Percentiles rank a stretch among this genome's conserved stretches.
Evolutionary conservation across 2,329 filamentous ascomycete species (phyloP).

Genomic region (Penicillium polonicum): DNA sequence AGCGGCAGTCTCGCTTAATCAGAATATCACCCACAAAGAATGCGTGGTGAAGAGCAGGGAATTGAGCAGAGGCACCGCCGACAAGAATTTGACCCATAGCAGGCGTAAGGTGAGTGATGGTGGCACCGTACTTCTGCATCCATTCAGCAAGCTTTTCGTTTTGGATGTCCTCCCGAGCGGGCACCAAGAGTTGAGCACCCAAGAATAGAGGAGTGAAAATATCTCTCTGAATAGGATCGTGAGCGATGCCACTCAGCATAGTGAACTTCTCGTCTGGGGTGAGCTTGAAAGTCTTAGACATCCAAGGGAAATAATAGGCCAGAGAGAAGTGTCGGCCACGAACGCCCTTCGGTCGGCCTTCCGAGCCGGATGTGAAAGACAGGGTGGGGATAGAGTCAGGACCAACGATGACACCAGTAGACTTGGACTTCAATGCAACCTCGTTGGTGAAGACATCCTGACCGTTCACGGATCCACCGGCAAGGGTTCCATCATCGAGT

Average conservation of each 20-base stretch:
- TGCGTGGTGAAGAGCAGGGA: constrained; percentile 71
- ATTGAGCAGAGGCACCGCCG: constrained; percentile 75
- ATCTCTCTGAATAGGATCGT: constrained; percentile 61
- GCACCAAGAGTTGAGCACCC: constrained; percentile 75
- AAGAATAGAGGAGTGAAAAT: constrained; percentile 91
- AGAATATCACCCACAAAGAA: constrained; percentile 93
- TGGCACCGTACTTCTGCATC: constrained; percentile 73
- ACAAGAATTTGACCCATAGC: constrained; percentile 95
- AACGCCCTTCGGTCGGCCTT: constrained; percentile 84
- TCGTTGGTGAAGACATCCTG: constrained; percentile 65
- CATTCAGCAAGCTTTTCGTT: constrained; percentile 86
- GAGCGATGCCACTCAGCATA: constrained; percentile 78
- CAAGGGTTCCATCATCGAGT: constrained; percentile 66
- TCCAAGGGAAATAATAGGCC: constrained; percentile 88
- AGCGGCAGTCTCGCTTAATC: constrained; percentile 76
- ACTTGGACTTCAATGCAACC: constrained; percentile 52
- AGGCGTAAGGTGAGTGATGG: constrained; percentile 84
- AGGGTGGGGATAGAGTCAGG: constrained; percentile 81
- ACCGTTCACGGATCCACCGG: constrained; percentile 66
- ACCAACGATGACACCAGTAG: constrained; percentile 74
- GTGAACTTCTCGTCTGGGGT: constrained; percentile 73
- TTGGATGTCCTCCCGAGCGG: constrained; percentile 77
- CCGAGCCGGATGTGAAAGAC: constrained; percentile 68
- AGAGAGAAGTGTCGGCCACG: constrained; percentile 82
- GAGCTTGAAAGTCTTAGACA: constrained; percentile 78